Evolutionary conservation across 495 filamentous ascomycete species (phyloP).

Genomic region (Neurospora sp.): DNA sequence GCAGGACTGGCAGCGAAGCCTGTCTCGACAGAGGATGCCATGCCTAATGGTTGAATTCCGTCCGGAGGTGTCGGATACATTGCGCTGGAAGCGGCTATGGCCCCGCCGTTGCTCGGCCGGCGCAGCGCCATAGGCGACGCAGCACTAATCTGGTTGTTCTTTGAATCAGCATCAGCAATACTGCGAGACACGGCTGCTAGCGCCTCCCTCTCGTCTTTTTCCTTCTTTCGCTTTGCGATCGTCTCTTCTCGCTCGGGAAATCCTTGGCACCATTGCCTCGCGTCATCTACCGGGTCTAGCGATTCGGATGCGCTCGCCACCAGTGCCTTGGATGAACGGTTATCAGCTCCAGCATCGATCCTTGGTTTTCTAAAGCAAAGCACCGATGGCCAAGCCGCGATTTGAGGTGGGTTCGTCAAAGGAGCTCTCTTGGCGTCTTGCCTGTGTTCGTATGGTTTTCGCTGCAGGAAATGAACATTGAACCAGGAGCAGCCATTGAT

Average conservation of each 20-base stretch:
- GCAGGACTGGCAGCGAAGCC: constrained; percentile 41
- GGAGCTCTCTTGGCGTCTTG: constrained; percentile 34
- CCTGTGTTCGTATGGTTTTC: constrained; percentile 30
- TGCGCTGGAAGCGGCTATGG: constrained; percentile 45
- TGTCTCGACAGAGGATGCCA: constrained; percentile 27
- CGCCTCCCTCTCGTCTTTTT: constrained; percentile 26
- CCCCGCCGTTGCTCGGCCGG: constrained; percentile 40
- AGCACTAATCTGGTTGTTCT: constrained; percentile 22
- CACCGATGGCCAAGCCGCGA: constrained; percentile 38
- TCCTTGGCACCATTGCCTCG: constrained; percentile 56
- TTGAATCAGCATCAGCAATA: constrained; percentile 26
- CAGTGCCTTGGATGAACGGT: constrained; percentile 7
- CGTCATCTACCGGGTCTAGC: constrained; percentile 54
- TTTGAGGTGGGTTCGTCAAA: constrained; percentile 19
- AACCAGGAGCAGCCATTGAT: constrained; percentile 27
- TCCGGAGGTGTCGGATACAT: constrained; percentile 89
- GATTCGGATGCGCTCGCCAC: constrained; percentile 10
- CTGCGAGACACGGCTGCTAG: constrained; percentile 33
- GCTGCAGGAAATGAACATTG: constrained; percentile 22
- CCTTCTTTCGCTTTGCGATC: constrained; percentile 39
- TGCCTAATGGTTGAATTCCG: constrained; percentile 42
- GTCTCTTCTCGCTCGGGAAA: constrained; percentile 37
- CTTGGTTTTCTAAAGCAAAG: constrained; percentile 39
- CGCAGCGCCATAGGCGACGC: constrained; percentile 35
- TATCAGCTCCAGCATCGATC: constrained; percentile 10